phyloP scores from a whole-genome alignment of 371 early-diverging fungal genomes.

The Apophysomyces trapeziformis region DNA sequence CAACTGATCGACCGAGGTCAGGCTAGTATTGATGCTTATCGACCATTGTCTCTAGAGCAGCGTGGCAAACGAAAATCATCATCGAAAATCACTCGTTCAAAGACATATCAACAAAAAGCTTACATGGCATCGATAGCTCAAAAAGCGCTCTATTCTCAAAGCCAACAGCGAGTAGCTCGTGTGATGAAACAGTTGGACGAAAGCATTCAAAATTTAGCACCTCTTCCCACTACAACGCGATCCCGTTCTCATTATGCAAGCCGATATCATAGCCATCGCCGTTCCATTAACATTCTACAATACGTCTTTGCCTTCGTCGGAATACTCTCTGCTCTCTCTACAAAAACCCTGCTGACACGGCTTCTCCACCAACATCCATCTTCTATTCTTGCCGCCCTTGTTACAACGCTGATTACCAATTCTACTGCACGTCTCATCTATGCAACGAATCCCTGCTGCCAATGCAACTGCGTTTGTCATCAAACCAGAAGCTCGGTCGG shows the following conservation, averaged over 20 bases:
- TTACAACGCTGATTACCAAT: not conserved
- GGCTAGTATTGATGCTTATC: not conserved
- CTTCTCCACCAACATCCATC: not conserved
- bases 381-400: slow-evolving; percentile 1
- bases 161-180: not conserved
- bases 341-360: not conserved
- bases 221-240: not conserved
- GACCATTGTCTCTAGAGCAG: not conserved
- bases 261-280: not conserved
- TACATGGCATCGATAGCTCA: not conserved
- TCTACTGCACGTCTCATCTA: not conserved
- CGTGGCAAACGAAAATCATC: not conserved
- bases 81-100: not conserved
- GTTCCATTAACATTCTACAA: not conserved
- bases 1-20: not conserved
- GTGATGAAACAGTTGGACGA: not conserved
- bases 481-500: not conserved
- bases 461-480: not conserved
- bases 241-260: not conserved
- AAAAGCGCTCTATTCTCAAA: not conserved
- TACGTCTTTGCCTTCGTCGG: not conserved
- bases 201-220: not conserved
- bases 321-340: not conserved
- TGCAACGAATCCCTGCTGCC: not conserved
- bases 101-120: not conserved